Conservation (phyloP, 2,329 filamentous ascomycete genomes). For the Pseudogymnoascus sp. region DNA sequence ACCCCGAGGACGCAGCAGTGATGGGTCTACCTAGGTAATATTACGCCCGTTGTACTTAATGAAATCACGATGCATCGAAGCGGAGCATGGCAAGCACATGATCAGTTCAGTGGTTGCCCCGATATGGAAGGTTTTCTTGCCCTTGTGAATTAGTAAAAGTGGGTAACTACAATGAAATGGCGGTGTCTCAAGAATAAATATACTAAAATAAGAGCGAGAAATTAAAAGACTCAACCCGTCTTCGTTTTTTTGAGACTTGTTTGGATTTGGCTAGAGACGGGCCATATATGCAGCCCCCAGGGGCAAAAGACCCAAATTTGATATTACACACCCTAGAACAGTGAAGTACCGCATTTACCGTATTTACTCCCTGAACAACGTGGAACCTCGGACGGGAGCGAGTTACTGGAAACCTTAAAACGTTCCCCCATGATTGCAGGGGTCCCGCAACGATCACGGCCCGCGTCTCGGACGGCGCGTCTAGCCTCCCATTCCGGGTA, state of each 20-base stretch:
- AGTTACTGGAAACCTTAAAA: conserved; percentile 3
- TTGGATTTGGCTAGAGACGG: not conserved
- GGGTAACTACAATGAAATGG: conserved; percentile 1
- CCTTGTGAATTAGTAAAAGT: conserved; percentile 4
- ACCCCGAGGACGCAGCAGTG: not conserved
- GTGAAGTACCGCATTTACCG: not conserved
- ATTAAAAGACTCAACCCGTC: not conserved
- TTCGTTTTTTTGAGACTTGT: not conserved
- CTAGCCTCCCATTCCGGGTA: not conserved
- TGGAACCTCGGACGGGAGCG: not conserved
- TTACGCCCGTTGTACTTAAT: not conserved
- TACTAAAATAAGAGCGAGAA: conserved; percentile 2
- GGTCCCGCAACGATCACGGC: not conserved
- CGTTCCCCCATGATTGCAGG: not conserved
- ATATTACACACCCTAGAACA: conserved; percentile 3
- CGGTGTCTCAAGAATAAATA: not conserved
- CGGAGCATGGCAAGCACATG: not conserved
- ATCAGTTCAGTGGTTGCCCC: not conserved
- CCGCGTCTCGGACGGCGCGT: conserved; percentile 4
- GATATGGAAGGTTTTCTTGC: conserved; percentile 3
- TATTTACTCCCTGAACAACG: not conserved
- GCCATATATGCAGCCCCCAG: not conserved
- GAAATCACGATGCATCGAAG: conserved; percentile 5
- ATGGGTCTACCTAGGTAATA: not conserved
- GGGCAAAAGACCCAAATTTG: not conserved